phyloP scores from a whole-genome alignment of 73 alveolate genomes.

The Paramecium pentaurelia region DNA sequence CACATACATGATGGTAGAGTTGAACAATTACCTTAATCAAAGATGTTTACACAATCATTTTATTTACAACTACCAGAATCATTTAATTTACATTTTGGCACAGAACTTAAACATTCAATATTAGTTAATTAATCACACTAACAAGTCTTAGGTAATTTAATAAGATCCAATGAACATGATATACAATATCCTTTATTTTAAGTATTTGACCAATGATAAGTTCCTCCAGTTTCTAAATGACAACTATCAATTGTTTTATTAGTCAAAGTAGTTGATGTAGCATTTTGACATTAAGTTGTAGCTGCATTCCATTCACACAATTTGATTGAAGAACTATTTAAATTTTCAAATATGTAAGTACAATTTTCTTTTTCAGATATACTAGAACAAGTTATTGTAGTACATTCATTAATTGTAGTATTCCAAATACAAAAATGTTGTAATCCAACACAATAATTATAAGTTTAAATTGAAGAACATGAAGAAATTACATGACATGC shows the following conservation, averaged over 20 bases:
- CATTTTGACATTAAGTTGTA: not conserved
- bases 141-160: not conserved
- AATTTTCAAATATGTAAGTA: not conserved
- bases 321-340: not conserved
- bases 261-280: not conserved
- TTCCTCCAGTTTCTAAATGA: not conserved
- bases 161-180: not conserved
- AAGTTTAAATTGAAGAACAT: not conserved
- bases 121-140: not conserved
- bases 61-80: not conserved
- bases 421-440: not conserved
- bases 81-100: not conserved
- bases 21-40: not conserved
- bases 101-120: not conserved
- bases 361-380: not conserved
- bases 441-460: not conserved
- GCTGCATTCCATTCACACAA: not conserved
- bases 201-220: not conserved
- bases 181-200: not conserved
- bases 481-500: not conserved
- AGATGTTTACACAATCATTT: not conserved
- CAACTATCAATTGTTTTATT: not conserved
- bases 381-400: not conserved
- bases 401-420: not conserved
- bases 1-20: not conserved